Base-by-base conservation (phyloP, 306 rosid genomes). In the Bauhinia variegata region DNA sequence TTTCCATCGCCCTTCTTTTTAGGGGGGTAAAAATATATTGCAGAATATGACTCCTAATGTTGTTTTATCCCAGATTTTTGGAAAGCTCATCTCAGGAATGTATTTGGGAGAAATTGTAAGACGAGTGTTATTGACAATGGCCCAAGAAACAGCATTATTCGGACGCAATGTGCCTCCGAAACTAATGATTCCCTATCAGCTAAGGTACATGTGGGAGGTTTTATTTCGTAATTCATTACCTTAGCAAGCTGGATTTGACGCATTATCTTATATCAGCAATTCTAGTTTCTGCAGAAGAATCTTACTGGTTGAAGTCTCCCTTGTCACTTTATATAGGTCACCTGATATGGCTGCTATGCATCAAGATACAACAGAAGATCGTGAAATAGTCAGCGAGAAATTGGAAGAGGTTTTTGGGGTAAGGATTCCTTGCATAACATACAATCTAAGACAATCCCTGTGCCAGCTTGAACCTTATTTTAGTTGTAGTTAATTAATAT, bases 331-430 rank as follows among this genome's bases (percentile, higher is more conserved):
- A 19, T 66, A 18, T 64, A 89, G 96, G 58, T 65, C 85, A 11
- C 84, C 79, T 43, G 90, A 86, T 69, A 82, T 86, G 84, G 92
- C 85, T 62, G 80, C 89, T 7, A 89, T 89, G 90, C 92, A 89
- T 71, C 92, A 89, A 82, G 96, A 89, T 67, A 84, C 87, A 60
- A 82, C 92, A 36, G 85, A 84, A 19, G 79, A 82, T 62, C 85
- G 65, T 17, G 82, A 82, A 71, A 79, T 82, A 30, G 88, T 86
- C 9, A 6, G 72, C 18, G 89, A 86, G 36, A 89, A 78, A 77
- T 86, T 89, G n/a, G 48, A 54, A 7, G 91, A 86, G 8, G 42
- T 86, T 12, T 86, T 86, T 3, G 88, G 67, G 76, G 88, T 86
- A 78, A 70, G 83, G 17, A 34, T 68, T 49, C 1, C 64, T 51